Conservation (phyloP, 768 basidiomycete species). For the Lactarius trivialis region DNA sequence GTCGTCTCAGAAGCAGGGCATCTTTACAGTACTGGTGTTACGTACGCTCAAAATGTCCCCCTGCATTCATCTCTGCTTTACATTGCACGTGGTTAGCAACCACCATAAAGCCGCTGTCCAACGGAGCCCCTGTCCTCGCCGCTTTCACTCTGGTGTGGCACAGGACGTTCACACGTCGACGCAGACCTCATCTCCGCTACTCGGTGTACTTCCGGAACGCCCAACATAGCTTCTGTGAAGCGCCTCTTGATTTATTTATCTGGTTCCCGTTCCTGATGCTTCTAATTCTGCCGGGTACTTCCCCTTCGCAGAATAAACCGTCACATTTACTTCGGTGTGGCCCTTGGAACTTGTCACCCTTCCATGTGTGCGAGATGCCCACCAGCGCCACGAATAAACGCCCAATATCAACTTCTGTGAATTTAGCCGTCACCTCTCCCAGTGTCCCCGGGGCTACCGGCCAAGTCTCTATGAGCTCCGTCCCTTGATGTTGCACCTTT, state of each 20-base stretch:
- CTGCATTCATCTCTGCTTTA: neutral
- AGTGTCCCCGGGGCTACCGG: neutral
- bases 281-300: neutral
- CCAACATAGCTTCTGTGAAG: neutral
- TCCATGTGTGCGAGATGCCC: neutral
- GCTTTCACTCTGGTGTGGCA: neutral
- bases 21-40: neutral
- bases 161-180: neutral
- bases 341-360: neutral
- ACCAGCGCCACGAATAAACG: neutral
- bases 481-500: constrained; percentile 5
- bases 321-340: neutral
- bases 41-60: neutral
- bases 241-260: neutral
- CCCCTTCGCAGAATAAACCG: neutral
- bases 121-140: neutral
- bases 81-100: neutral
- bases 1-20: neutral
- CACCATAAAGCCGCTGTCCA: constrained; percentile 3
- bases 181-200: neutral
- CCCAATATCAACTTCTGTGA: neutral
- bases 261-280: neutral
- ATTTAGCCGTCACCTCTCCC: neutral
- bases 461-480: neutral
- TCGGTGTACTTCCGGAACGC: neutral